Percentiles rank a stretch among this genome's conserved stretches.
Conservation (phyloP, 306 rosid species). For the Vigna reflexopilosa region DNA sequence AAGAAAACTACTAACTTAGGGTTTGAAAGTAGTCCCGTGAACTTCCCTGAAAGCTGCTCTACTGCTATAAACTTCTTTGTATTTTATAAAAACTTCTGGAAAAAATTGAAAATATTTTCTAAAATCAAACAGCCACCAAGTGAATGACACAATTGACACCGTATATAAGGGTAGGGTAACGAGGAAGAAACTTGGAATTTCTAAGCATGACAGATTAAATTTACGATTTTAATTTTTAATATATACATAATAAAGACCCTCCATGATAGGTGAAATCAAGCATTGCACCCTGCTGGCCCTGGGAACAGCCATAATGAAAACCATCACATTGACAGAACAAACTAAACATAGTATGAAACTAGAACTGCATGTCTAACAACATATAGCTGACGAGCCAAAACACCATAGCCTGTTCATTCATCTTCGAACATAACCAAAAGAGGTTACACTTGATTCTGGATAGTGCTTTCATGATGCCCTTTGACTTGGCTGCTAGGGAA, state of each 20-base stretch:
- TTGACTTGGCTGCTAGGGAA: conserved; percentile 19
- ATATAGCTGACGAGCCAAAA: conserved; percentile 21
- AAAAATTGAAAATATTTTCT: background rate
- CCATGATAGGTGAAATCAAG: conserved; percentile 29
- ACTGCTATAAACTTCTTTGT: background rate
- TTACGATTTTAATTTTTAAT: background rate
- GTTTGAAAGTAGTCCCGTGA: too few relatives aligned
- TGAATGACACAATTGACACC: background rate
- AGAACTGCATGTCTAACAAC: conserved; percentile 24
- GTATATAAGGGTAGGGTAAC: background rate
- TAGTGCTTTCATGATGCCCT: conserved; percentile 31
- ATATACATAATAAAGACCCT: conserved; percentile 19
- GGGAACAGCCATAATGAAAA: conserved; percentile 32
- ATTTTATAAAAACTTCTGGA: background rate
- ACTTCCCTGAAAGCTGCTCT: too few relatives aligned
- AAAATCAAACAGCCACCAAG: background rate
- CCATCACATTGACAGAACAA: conserved; percentile 9
- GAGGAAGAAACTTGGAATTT: background rate
- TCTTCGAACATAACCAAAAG: conserved; percentile 38
- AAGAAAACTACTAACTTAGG: too few relatives aligned
- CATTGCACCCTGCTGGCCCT: conserved; percentile 16
- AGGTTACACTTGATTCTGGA: conserved; percentile 34
- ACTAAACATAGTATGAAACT: conserved; percentile 17
- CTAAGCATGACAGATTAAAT: conserved; percentile 22
- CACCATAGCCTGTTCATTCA: conserved; percentile 22